Base-by-base conservation (phyloP, 257 asterid species). In the Solanum paucissectum region DNA sequence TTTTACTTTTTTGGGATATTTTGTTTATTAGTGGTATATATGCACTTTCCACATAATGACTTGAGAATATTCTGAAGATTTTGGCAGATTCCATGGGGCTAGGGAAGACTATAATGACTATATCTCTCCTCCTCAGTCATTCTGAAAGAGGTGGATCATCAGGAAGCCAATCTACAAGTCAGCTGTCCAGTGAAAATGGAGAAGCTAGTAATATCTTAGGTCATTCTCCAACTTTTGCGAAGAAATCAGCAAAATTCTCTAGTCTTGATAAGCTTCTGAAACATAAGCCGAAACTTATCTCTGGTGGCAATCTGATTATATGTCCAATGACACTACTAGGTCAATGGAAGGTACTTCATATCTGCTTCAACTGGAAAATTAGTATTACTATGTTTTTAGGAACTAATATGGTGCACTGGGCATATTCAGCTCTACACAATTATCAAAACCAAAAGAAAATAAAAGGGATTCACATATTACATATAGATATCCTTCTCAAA, bases 61-160 rank as follows among this genome's bases (percentile, higher is more conserved):
- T 87, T 21, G 84, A 87, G 91, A 85, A 88, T 88, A 42, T 86
- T 37, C 86, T 94, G 91, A 87, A 96, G 99, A 97, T 97, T 90
- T 91, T 95, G 93, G 99, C 99, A 92, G 99, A 97, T 93, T 88
- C 98, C 49, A 97, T 97, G 99, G 99, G 99, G 89, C 98, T 97
- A 83, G 99, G 99, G 90, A 97, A 97, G 93, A 97, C 99, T 83
- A 92, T 97, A 88, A 97, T 97, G 99, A 93, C 98, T 52, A 90
- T 97, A 89, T 88, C 99, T 84, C 99, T 97, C 90, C 98, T 97
- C 89, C 98, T 97, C 55, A 90, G 93, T 7, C 92, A 87, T 87
- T 89, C 96, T 21, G 99, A 83, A 91, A 95, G 92, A 89, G 93
- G 94, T 83, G 93, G 96, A 90, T 89, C 92, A 66, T 68, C 89